These are phyloP conservation scores for Phytophthora palmivora DNA, from an alignment of 352 stramenopile species.

Conservation along the genomic window DNA sequence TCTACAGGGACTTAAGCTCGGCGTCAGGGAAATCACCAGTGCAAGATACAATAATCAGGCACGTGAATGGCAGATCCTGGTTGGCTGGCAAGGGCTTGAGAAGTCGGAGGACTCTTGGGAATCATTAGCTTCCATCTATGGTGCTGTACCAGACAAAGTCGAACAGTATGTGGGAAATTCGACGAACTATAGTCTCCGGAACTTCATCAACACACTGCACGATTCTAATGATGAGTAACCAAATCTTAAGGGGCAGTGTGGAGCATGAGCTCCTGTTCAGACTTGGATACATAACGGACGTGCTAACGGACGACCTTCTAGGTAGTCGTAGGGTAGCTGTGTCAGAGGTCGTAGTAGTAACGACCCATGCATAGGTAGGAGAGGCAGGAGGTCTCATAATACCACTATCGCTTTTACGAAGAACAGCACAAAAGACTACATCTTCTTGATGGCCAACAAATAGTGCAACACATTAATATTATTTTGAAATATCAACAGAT, in stretches of 20 bases:
- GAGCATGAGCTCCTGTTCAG: not conserved
- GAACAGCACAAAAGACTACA: not conserved
- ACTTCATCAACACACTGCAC: not conserved
- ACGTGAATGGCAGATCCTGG: not conserved
- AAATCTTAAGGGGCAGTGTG: not conserved
- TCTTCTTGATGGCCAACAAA: too few species aligned
- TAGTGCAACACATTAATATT: too few species aligned
- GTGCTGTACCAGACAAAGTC: not conserved
- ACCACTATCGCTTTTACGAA: not conserved
- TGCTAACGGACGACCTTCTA: not conserved
- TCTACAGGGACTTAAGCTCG: not conserved
- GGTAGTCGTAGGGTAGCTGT: not conserved
- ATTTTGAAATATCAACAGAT: too few species aligned
- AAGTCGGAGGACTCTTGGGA: not conserved
- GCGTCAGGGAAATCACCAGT: not conserved
- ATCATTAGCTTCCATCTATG: not conserved
- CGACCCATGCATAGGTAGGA: not conserved
- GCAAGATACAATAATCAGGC: not conserved
- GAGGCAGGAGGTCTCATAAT: not conserved
- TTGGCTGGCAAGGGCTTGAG: not conserved
- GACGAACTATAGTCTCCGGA: not conserved
- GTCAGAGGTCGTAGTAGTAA: not conserved
- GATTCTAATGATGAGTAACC: not conserved
- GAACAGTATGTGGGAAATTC: not conserved
- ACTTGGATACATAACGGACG: not conserved